Evolutionary conservation across 306 rosid genomes (phyloP).

Genomic region (Cucurbita ficifolia): DNA sequence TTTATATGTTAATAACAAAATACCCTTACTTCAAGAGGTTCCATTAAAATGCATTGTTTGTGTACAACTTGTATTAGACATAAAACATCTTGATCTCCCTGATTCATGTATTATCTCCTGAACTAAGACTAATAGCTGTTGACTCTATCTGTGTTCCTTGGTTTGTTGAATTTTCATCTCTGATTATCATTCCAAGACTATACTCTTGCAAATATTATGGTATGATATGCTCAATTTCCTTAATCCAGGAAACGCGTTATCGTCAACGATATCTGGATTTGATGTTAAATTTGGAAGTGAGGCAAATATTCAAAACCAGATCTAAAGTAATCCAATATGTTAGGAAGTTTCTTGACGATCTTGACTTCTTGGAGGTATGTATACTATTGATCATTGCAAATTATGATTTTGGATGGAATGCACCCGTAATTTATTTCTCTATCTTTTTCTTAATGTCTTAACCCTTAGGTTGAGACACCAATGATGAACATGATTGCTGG

Average conservation of each 20-base stretch:
- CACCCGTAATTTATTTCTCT: not conserved
- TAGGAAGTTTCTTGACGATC: slow-evolving; percentile 55
- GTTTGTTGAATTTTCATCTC: not conserved
- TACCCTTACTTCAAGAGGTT: not conserved
- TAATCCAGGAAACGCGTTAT: slow-evolving; percentile 76
- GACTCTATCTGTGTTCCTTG: not conserved
- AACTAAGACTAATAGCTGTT: not conserved
- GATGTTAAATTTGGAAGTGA: slow-evolving; percentile 72
- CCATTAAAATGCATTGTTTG: not conserved
- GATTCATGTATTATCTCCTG: not conserved
- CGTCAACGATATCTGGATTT: slow-evolving; percentile 79
- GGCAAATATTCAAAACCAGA: slow-evolving; percentile 74
- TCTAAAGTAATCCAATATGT: slow-evolving; percentile 44
- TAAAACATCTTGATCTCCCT: not conserved
- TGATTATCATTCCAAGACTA: not conserved
- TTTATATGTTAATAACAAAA: not conserved
- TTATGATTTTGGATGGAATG: not conserved
- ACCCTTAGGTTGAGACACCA: slow-evolving; percentile 84
- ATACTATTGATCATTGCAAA: not conserved
- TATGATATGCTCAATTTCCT: not conserved
- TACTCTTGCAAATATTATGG: not conserved
- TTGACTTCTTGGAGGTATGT: slow-evolving; percentile 89
- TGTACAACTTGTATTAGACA: not conserved
- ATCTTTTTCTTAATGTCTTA: not conserved
- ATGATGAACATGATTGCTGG: slow-evolving; percentile 99